Evolutionary conservation across 768 basidiomycete species (phyloP).

Genomic region (Termitomyces titanicus): DNA sequence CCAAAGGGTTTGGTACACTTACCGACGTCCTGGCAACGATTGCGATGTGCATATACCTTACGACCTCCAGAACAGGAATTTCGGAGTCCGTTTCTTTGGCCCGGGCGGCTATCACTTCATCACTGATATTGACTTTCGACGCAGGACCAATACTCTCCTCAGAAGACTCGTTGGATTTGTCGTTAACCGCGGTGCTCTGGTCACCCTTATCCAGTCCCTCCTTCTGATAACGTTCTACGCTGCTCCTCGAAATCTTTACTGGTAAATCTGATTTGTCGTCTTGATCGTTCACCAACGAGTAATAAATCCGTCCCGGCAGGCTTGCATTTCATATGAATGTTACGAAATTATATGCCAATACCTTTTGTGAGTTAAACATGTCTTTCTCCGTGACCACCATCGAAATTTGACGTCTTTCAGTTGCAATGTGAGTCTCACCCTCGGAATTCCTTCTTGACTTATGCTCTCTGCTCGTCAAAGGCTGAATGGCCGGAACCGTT

Average conservation of each 20-base stretch:
- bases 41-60: constrained; percentile 39
- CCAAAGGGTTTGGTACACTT: constrained; percentile 40
- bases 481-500: constrained; percentile 18
- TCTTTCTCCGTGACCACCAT: constrained; percentile 13
- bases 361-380: constrained; percentile 36
- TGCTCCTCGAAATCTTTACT: constrained; percentile 30
- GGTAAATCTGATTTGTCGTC: constrained; percentile 22
- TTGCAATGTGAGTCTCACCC: constrained; percentile 27
- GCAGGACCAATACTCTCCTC: constrained; percentile 38
- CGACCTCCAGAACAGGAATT: constrained; percentile 34
- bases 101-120: neutral
- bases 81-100: constrained; percentile 23
- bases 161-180: constrained; percentile 36
- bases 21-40: constrained; percentile 43
- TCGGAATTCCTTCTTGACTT: neutral
- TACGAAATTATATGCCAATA: constrained; percentile 46
- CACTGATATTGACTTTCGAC: neutral
- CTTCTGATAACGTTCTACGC: constrained; percentile 40
- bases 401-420: constrained; percentile 17
- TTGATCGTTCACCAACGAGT: neutral
- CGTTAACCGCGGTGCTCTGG: constrained; percentile 39
- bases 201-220: constrained; percentile 38
- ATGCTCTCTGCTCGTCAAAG: constrained; percentile 5
- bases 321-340: constrained; percentile 45
- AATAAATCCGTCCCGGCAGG: constrained; percentile 23